These are phyloP conservation scores for Erythrobasidium hasegawianum DNA, from an alignment of 1,284 basidiomycete genomes.

Conservation along the genomic window DNA sequence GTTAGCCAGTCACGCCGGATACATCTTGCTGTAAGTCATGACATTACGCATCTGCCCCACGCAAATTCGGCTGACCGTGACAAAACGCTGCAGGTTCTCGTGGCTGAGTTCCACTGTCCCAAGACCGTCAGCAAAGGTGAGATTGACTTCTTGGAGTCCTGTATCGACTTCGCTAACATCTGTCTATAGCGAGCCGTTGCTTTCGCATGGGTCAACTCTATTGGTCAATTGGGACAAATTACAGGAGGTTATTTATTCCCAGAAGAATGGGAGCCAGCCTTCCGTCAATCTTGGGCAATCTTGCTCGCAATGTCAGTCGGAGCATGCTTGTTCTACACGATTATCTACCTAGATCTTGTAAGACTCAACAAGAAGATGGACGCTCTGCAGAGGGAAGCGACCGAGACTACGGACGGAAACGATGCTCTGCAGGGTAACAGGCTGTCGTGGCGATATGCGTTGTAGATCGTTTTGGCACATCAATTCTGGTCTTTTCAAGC, in stretches of 20 bases:
- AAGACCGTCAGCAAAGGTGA: slow-evolving; percentile 5
- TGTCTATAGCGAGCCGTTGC: slow-evolving; percentile 3
- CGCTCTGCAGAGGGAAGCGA: background rate
- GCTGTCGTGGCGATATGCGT: slow-evolving; percentile 4
- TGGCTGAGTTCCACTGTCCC: slow-evolving; percentile 6
- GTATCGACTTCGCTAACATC: no score
- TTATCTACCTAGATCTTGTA: slow-evolving; percentile 2
- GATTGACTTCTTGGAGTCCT: no score
- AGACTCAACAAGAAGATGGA: slow-evolving; percentile 1
- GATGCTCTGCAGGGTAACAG: slow-evolving; percentile 1
- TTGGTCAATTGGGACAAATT: slow-evolving; percentile 14
- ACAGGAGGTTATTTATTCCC: slow-evolving; percentile 5
- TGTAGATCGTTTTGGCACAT: background rate
- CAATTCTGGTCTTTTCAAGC: no score
- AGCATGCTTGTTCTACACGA: slow-evolving; percentile 3
- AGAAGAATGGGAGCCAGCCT: slow-evolving; percentile 5
- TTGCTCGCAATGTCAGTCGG: slow-evolving; percentile 1
- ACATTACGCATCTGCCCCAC: no score
- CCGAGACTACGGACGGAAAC: background rate
- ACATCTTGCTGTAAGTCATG: slow-evolving; percentile 1
- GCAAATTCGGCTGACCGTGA: no score
- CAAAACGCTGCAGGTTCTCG: background rate
- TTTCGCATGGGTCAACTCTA: slow-evolving; percentile 1
- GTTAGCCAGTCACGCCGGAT: slow-evolving; percentile 4
- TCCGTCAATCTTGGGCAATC: slow-evolving; percentile 13